Evolutionary conservation across 2,329 filamentous ascomycete genomes (phyloP).

Genomic region (Rutstroemia sydowiana): DNA sequence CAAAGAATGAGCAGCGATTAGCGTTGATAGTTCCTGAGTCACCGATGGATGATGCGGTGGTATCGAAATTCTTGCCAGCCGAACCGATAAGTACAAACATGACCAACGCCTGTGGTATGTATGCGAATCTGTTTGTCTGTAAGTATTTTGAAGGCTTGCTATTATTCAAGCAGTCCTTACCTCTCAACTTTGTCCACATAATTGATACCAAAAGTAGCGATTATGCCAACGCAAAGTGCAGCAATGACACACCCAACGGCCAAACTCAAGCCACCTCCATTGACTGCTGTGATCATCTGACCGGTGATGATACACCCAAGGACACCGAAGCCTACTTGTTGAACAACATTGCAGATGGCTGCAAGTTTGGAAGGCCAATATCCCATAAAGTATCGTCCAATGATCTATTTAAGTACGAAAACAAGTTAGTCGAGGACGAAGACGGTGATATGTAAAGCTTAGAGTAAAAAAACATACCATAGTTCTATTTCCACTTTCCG

Average conservation of each 20-base stretch:
- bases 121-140: conserved; percentile 29
- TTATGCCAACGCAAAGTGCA: conserved; percentile 13
- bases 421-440: not conserved
- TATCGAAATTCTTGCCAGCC: conserved; percentile 47
- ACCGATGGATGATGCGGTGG: conserved; percentile 40
- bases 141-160: not conserved
- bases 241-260: conserved; percentile 14
- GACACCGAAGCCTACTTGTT: conserved; percentile 53
- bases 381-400: conserved; percentile 54
- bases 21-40: conserved; percentile 42
- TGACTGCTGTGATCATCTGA: conserved; percentile 18
- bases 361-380: conserved; percentile 57
- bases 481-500: conserved; percentile 51
- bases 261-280: conserved; percentile 4
- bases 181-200: conserved; percentile 14
- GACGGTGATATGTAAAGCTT: too few relatives aligned
- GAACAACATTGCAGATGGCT: conserved; percentile 52
- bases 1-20: conserved; percentile 45
- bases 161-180: not conserved
- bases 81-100: conserved; percentile 49
- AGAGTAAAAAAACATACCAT: conserved; percentile 37
- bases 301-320: conserved; percentile 40
- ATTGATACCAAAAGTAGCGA: conserved; percentile 13
- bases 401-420: conserved; percentile 32
- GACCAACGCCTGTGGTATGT: conserved; percentile 50